Evolutionary conservation across 2,329 filamentous ascomycete genomes (phyloP).

Genomic region (Trichophyton equinum): DNA sequence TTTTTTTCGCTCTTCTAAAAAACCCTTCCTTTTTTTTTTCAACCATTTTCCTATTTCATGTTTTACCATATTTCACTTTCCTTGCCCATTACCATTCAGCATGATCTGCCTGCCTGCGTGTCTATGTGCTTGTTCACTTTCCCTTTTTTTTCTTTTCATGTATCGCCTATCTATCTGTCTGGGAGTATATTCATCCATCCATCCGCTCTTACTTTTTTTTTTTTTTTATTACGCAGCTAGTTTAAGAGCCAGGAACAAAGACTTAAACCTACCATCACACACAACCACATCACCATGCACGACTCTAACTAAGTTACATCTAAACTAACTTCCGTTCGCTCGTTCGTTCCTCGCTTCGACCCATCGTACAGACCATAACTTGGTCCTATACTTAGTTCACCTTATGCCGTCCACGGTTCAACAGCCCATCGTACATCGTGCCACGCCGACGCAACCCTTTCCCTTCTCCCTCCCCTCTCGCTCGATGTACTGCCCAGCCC

Average conservation of each 20-base stretch:
- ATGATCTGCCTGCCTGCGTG: too few relatives aligned
- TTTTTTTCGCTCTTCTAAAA: not conserved
- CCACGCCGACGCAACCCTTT: constrained; percentile 3
- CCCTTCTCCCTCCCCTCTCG: not conserved
- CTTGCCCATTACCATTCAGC: not conserved
- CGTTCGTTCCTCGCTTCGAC: not conserved
- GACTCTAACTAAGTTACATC: not conserved
- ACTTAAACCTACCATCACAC: not conserved
- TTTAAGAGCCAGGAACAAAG: not conserved
- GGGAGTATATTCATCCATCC: not conserved
- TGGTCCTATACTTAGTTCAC: too few relatives aligned
- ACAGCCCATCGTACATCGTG: not conserved
- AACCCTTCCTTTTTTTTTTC: not conserved
- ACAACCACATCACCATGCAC: not conserved
- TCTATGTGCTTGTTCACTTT: not conserved
- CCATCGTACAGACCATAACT: not conserved
- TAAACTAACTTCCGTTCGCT: not conserved
- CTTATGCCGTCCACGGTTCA: too few relatives aligned
- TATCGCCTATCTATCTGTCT: not conserved
- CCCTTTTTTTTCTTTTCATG: not conserved
- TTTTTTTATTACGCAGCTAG: not conserved
- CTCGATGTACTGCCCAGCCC: not conserved
- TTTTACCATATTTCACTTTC: not conserved
- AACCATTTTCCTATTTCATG: not conserved
- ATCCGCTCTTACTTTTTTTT: not conserved